Conservation (phyloP, 2,329 filamentous ascomycete species). For the Diaporthe citri region DNA sequence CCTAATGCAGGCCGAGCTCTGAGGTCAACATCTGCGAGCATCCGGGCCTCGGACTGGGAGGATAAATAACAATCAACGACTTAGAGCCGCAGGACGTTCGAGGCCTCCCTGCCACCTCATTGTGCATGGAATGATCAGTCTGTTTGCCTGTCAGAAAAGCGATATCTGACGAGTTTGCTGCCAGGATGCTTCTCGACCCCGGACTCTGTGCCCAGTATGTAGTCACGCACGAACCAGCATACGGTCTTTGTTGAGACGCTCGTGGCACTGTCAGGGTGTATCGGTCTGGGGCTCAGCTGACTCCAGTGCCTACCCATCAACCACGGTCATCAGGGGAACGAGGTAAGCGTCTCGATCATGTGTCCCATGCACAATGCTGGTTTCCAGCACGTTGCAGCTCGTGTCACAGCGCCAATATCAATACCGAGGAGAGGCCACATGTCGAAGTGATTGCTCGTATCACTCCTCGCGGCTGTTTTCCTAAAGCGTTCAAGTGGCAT, state of each 20-base stretch:
- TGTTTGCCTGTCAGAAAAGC: conserved; percentile 29
- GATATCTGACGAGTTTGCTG: conserved; percentile 35
- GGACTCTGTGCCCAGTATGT: background rate
- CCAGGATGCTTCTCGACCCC: conserved; percentile 10
- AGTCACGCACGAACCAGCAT: conserved; percentile 27
- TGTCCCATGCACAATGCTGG: conserved; percentile 27
- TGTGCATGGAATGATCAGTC: conserved; percentile 33
- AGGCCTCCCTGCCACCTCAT: conserved; percentile 29
- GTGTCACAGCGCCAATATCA: conserved; percentile 20
- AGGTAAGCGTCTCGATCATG: conserved; percentile 28
- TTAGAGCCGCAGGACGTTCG: conserved; percentile 7
- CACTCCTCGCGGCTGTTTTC: background rate
- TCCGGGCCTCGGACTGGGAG: background rate
- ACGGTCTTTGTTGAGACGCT: conserved; percentile 13
- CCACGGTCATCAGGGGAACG: background rate
- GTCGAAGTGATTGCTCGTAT: conserved; percentile 15
- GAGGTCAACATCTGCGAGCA: background rate
- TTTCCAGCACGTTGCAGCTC: conserved; percentile 28
- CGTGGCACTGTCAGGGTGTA: conserved; percentile 9
- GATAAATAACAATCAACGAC: background rate
- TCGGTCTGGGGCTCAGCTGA: conserved; percentile 12
- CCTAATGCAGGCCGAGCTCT: background rate
- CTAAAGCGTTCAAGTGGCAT: background rate
- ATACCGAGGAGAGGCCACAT: background rate
- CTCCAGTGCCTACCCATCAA: conserved; percentile 5